These are phyloP conservation scores for Fomes fomentarius DNA, from an alignment of 1,284 basidiomycete genomes.

Conservation along the genomic window DNA sequence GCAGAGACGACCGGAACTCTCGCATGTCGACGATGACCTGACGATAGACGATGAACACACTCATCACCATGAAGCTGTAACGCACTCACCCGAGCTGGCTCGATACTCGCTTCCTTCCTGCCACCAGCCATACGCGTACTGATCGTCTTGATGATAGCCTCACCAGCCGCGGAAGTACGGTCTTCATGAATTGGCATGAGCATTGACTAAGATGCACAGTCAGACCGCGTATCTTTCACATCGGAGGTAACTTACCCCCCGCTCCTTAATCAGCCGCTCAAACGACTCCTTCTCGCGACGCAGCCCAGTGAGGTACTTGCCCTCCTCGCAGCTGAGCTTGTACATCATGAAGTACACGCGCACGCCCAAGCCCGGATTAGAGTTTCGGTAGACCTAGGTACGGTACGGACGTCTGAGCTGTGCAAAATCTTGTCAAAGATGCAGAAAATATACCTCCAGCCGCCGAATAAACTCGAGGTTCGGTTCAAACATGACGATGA, in stretches of 20 bases:
- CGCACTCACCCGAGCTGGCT: conserved; percentile 67
- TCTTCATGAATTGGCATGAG: conserved; percentile 88
- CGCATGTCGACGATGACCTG: conserved; percentile 96
- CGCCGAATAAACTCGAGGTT: conserved; percentile 91
- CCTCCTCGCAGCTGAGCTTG: conserved; percentile 92
- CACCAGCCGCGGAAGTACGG: conserved; percentile 45
- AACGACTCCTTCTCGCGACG: conserved; percentile 95
- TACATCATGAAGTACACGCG: conserved; percentile 98
- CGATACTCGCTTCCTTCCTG: conserved; percentile 64
- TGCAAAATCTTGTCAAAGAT: not conserved
- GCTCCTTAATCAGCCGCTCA: conserved; percentile 90
- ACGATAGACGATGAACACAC: not conserved
- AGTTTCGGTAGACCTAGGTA: conserved; percentile 79
- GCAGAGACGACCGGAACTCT: conserved; percentile 93
- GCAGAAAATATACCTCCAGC: conserved; percentile 90
- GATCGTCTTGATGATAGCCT: conserved; percentile 82
- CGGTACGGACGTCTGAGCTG: conserved; percentile 1
- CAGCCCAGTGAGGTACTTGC: conserved; percentile 89
- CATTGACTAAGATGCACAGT: conserved; percentile 67
- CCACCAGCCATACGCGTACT: conserved; percentile 90
- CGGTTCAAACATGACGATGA: conserved; percentile 96
- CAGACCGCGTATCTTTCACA: not conserved
- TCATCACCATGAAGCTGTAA: not conserved
- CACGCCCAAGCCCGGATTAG: conserved; percentile 79
- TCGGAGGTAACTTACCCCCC: conserved; percentile 63